phyloP scores from a whole-genome alignment of 495 filamentous ascomycete genomes.

The Pseudevernia furfuracea region DNA sequence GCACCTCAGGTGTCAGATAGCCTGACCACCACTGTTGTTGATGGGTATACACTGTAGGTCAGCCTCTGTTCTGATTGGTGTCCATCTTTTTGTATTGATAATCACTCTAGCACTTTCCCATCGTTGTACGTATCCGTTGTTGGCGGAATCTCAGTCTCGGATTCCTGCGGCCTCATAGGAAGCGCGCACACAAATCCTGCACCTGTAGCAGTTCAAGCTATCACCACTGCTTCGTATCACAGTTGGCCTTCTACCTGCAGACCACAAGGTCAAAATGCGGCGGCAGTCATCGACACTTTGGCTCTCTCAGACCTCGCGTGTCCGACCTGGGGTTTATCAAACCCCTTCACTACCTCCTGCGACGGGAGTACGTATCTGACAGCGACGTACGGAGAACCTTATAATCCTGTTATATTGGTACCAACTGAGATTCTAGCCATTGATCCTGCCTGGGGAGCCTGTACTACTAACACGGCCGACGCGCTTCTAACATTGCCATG shows the following conservation, averaged over 20 bases:
- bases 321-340: slow-evolving; percentile 20
- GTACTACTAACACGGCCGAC: slow-evolving; percentile 8
- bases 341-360: slow-evolving; percentile 17
- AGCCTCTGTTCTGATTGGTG: background rate
- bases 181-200: slow-evolving; percentile 12
- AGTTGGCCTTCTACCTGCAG: slow-evolving; percentile 21
- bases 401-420: slow-evolving; percentile 20
- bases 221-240: slow-evolving; percentile 19
- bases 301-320: slow-evolving; percentile 20
- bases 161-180: slow-evolving; percentile 18
- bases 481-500: slow-evolving; percentile 20
- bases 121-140: slow-evolving; percentile 20
- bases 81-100: background rate
- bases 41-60: slow-evolving; percentile 16
- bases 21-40: slow-evolving; percentile 8
- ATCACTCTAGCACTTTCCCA: slow-evolving; percentile 14
- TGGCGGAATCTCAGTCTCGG: slow-evolving; percentile 15
- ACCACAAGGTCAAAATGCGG: slow-evolving; percentile 13
- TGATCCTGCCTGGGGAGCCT: slow-evolving; percentile 18
- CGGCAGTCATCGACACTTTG: slow-evolving; percentile 14
- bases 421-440: slow-evolving; percentile 15
- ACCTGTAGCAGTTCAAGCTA: slow-evolving; percentile 19
- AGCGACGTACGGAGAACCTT: slow-evolving; percentile 15
- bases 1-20: background rate
- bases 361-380: slow-evolving; percentile 17